Base-by-base conservation (phyloP, 768 basidiomycete genomes). In the Phlebiopsis gigantea region DNA sequence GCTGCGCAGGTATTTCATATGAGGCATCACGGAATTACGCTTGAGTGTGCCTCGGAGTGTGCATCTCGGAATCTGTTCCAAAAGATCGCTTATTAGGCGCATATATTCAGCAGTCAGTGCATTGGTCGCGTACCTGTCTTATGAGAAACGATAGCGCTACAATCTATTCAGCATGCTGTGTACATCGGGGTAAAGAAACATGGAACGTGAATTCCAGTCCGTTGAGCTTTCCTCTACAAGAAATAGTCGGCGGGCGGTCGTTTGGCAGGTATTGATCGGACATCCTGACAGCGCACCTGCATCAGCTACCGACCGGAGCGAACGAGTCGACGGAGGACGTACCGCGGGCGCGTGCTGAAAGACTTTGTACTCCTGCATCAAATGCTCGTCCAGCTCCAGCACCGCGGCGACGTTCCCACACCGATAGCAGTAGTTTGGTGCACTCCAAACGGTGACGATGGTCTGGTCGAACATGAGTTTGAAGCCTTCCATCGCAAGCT, bases 401-500 rank as follows among this genome's bases (percentile, higher is more conserved):
- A 98, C 94, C 26, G 92, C 93, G 29, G 95, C 94, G 22, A 96
- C 90, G 69, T 98, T 97, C 17, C 96, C 96, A 69, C 96, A 98
- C 61, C 95, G 79, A 72, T 98, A 98, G 72, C 96, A 98, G 69
- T 98, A 98, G 72, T 98, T 98, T 14, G 95, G 96, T 2, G 94
- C 95, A 65, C 90, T 93, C 95, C 96, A 98, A 41, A 98, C 94
- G 7, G 96, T 98, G 29, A 98, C 96, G 63, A 98, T 95, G 44
- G 84, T 87, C 52, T 82, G 77, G 71, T 98, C 95, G 65, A 97
- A 97, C 94, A 98, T 96, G 71, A 93, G 80, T 74, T 97, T 98
- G 74, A 83, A 97, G 21, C 94, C 94, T 72, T 97, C 94, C 92
- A 96, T 96, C 1, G 92, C 96, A 30, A 98, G 85, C 69, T 99